Percentiles rank a stretch among this genome's conserved stretches.
These are phyloP conservation scores for Chlamydomonas reinhardtii DNA, from an alignment of 163 green algal species.

Conservation along the genomic window DNA sequence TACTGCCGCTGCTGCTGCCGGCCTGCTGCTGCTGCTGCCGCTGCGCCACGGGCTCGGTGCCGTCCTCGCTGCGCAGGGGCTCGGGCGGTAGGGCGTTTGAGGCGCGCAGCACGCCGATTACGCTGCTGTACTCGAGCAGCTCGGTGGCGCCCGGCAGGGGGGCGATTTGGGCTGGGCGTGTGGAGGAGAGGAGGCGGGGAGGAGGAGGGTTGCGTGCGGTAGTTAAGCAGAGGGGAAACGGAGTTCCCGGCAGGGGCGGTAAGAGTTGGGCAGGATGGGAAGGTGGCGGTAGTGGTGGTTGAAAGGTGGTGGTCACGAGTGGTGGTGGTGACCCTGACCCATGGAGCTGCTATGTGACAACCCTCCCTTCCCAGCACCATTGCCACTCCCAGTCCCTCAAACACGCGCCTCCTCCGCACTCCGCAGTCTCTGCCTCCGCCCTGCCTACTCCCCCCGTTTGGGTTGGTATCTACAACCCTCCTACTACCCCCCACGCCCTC, in stretches of 20 bases:
- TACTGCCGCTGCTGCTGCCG: no score
- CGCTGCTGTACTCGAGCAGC: constrained; percentile 20
- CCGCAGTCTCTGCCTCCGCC: no score
- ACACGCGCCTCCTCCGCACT: no score
- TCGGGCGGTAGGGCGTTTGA: constrained; percentile 6
- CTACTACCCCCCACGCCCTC: no score
- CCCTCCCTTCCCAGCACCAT: no score
- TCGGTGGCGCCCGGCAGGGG: constrained; percentile 28
- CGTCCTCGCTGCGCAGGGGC: neutral
- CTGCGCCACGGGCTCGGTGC: no score
- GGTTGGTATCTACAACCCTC: neutral
- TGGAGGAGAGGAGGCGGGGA: neutral
- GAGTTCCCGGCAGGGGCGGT: neutral
- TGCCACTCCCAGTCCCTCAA: no score
- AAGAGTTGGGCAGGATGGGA: no score
- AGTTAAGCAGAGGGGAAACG: no score
- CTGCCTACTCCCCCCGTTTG: neutral
- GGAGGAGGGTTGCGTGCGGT: neutral
- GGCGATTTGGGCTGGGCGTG: constrained; percentile 33
- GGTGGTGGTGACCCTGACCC: neutral
- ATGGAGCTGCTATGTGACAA: no score
- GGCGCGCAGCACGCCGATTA: constrained; percentile 33
- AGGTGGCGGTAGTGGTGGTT: neutral
- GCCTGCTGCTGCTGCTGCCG: no score
- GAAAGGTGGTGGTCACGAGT: neutral